Evolutionary conservation across 1,284 basidiomycete genomes (phyloP).

Genomic region (Moesziomyces parantarcticus): DNA sequence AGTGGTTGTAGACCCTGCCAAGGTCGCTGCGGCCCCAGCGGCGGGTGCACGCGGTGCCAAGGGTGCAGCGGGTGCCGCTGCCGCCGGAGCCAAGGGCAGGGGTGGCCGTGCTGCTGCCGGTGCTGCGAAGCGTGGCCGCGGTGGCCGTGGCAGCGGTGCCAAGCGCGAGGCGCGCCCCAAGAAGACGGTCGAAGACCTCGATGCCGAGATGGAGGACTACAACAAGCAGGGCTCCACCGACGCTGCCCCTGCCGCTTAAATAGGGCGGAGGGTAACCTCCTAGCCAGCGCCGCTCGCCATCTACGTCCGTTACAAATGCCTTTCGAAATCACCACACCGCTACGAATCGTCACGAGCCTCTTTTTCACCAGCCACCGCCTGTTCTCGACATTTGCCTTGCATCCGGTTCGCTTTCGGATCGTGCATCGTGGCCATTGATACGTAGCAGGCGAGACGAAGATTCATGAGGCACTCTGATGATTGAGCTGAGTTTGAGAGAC

Average conservation of each 20-base stretch:
- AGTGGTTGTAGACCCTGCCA: conserved; percentile 88
- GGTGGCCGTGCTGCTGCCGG: conserved; percentile 30
- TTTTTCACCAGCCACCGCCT: too few relatives aligned
- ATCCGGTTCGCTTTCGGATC: too few relatives aligned
- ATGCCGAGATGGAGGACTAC: conserved; percentile 74
- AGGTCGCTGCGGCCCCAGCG: conserved; percentile 68
- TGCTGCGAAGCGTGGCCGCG: conserved; percentile 68
- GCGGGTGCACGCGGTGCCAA: conserved; percentile 22
- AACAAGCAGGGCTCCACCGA: conserved; percentile 55
- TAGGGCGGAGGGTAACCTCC: background rate
- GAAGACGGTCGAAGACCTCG: conserved; percentile 73
- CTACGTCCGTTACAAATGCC: background rate
- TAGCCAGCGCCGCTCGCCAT: background rate
- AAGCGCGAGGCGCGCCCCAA: conserved; percentile 69
- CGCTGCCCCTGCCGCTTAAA: conserved; percentile 36
- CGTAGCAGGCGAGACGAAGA: too few relatives aligned
- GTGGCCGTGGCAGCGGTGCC: conserved; percentile 71
- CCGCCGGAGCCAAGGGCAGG: conserved; percentile 34
- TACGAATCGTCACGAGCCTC: too few relatives aligned
- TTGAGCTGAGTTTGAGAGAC: background rate
- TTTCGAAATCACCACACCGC: too few relatives aligned
- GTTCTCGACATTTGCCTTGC: too few relatives aligned
- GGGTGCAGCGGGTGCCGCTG: conserved; percentile 35
- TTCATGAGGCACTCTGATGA: too few relatives aligned
- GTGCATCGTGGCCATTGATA: too few relatives aligned